Evolutionary conservation across 306 rosid species (phyloP), one percentile per base, ranked within the genome.

Genomic region (Rosa lucieae): DNA sequence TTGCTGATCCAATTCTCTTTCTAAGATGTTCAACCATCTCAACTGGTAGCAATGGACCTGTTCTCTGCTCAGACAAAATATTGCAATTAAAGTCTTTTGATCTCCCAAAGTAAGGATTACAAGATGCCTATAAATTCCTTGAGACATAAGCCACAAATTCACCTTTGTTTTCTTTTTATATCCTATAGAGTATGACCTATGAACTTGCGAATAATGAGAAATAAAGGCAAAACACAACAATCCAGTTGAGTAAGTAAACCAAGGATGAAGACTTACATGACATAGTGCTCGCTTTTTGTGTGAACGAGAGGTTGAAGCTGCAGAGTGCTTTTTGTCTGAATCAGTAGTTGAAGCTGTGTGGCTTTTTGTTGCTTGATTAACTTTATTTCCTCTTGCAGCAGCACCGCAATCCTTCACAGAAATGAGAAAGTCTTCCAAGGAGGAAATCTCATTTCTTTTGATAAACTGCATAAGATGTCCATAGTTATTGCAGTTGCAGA

Each of bases 1-100:
- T 95, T 42, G 87, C 97, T 42, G 87, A 88, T 76, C 97, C 97
- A 80, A 87, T 74, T 77, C 97, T 90, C 80, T 82, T 87, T 86
- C 81, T 80, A 84, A 94, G 97, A 89, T 92, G 99, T 79, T 91
- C 95, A 82, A 92, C 88, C 97, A 94, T 91, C 79, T 91, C 93
- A 80, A 78, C 78, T 48, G 97, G 94, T 65, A 75, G 77, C 68
- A 91, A 87, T 70, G 87, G 71, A 79, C 76, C 63, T 21, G 91
- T 85, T 43, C 75, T 91, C 99, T 92, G 90, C 78, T 78, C 68
- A 83, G 48, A 49, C 78, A 80, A 82, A 67, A 73, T 75, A 62
- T 42, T 62, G 67, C 76, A 18, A 74, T n/a, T 17, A 73, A 35
- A 52, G 6, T 32, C 17, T 72, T 20, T 32, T 13, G 43, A 72